Conservation (phyloP, 2,329 filamentous ascomycete species). For the Hymenoscyphus fructigenus region DNA sequence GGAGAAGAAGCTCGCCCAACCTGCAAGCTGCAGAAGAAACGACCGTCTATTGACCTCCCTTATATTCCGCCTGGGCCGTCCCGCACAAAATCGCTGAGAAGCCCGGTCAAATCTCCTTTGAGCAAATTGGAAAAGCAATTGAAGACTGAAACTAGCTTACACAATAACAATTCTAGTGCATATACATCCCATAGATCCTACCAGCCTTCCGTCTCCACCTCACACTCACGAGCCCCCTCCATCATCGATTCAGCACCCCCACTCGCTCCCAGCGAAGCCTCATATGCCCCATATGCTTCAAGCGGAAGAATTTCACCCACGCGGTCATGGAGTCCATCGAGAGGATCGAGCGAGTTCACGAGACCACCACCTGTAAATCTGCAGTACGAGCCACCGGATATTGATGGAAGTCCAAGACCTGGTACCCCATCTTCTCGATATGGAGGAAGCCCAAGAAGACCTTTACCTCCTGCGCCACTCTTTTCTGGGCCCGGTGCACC, state of each 20-base stretch:
- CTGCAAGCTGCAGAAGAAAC: constrained; percentile 37
- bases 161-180: constrained; percentile 28
- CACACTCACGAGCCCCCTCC: constrained; percentile 49
- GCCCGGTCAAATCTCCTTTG: constrained; percentile 39
- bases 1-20: constrained; percentile 40
- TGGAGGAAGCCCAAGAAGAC: constrained; percentile 81
- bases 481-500: constrained; percentile 61
- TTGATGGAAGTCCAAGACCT: constrained; percentile 86
- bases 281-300: constrained; percentile 58
- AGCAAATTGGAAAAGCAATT: constrained; percentile 21
- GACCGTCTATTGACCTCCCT: constrained; percentile 41
- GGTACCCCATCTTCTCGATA: constrained; percentile 89
- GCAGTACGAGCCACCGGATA: constrained; percentile 80
- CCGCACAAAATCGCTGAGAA: constrained; percentile 38
- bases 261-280: constrained; percentile 62
- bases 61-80: constrained; percentile 53
- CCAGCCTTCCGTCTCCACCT: constrained; percentile 45
- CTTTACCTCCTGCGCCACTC: constrained; percentile 83
- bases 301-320: constrained; percentile 52
- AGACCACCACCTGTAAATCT: constrained; percentile 68
- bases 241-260: constrained; percentile 57
- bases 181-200: constrained; percentile 44
- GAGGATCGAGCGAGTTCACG: constrained; percentile 57
- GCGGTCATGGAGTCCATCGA: constrained; percentile 58
- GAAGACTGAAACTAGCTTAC: constrained; percentile 31